Evolutionary conservation across 495 filamentous ascomycete species (phyloP).

Genomic region (Pyronema domesticum): DNA sequence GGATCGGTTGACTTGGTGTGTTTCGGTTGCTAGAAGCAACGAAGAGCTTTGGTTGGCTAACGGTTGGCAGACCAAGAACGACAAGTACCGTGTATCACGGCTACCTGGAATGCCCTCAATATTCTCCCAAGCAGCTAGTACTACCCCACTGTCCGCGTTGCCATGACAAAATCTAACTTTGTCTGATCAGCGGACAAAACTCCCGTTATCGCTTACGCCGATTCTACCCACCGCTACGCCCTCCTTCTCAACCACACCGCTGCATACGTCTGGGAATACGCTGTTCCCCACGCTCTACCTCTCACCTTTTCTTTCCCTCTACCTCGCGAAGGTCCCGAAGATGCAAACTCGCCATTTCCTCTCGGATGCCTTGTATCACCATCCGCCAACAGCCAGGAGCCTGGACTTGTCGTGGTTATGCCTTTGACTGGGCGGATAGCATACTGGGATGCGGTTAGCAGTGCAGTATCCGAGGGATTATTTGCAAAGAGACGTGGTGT

Average conservation of each 20-base stretch:
- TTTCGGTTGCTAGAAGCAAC: background rate
- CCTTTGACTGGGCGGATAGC: slow-evolving; percentile 65
- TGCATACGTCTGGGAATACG: slow-evolving; percentile 82
- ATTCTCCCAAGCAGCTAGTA: slow-evolving; percentile 35
- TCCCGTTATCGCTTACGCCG: slow-evolving; percentile 21
- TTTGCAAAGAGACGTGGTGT: slow-evolving; percentile 33
- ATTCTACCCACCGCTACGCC: slow-evolving; percentile 50
- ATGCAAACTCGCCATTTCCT: slow-evolving; percentile 44
- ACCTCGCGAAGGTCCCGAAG: slow-evolving; percentile 40
- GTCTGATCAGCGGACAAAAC: slow-evolving; percentile 6
- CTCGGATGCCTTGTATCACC: slow-evolving; percentile 62
- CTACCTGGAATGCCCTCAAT: slow-evolving; percentile 63
- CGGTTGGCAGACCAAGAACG: slow-evolving; percentile 53
- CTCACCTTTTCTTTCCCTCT: slow-evolving; percentile 61
- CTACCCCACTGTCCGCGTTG: slow-evolving; percentile 34
- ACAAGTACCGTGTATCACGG: slow-evolving; percentile 69
- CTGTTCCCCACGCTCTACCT: slow-evolving; percentile 39
- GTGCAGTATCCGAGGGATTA: slow-evolving; percentile 21
- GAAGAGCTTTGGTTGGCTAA: slow-evolving; percentile 6
- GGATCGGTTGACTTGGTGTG: slow-evolving; percentile 20
- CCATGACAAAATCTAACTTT: background rate
- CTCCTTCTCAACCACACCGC: slow-evolving; percentile 59
- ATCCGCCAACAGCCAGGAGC: slow-evolving; percentile 51
- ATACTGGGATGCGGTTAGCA: slow-evolving; percentile 77
- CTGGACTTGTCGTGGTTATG: slow-evolving; percentile 69